Conservation (phyloP, 75 land plant species). For the Picea glauca region DNA sequence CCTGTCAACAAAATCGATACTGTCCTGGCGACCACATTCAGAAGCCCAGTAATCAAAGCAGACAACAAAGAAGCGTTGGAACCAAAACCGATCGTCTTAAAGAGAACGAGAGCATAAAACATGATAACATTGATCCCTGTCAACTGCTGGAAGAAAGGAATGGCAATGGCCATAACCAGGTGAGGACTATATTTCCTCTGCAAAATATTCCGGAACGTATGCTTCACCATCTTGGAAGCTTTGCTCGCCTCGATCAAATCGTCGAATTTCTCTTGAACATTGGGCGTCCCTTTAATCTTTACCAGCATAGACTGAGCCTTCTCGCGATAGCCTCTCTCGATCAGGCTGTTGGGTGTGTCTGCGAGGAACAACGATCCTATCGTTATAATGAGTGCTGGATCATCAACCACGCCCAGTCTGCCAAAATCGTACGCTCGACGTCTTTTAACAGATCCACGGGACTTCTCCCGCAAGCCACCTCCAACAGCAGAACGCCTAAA, state of each 20-base stretch:
- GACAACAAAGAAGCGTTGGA: constrained; percentile 43
- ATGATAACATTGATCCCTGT: constrained; percentile 59
- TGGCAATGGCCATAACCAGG: constrained; percentile 41
- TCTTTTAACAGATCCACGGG: no score
- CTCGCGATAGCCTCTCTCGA: constrained; percentile 54
- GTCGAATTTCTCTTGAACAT: constrained; percentile 51
- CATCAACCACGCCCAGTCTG: constrained; percentile 39
- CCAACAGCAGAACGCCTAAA: no score
- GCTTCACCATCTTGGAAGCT: constrained; percentile 40
- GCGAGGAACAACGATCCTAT: constrained; percentile 57
- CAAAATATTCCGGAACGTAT: constrained; percentile 58
- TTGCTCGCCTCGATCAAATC: constrained; percentile 63
- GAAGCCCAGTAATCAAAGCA: constrained; percentile 45
- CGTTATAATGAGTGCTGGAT: constrained; percentile 66
- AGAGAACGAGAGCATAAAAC: constrained; percentile 64
- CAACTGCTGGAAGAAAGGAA: constrained; percentile 63
- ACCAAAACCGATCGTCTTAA: constrained; percentile 49
- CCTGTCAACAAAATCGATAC: constrained; percentile 50
- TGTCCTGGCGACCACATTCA: constrained; percentile 51
- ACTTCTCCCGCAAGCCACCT: no score
- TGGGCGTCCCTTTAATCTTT: constrained; percentile 49
- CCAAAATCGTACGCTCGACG: no score
- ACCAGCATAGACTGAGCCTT: constrained; percentile 35
- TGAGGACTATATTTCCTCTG: constrained; percentile 54
- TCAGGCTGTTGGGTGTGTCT: constrained; percentile 80